A percentile compares a stretch with the other conserved stretches of the same genome.
Conservation (phyloP, 1,284 basidiomycete genomes). For the Malassezia globosa region DNA sequence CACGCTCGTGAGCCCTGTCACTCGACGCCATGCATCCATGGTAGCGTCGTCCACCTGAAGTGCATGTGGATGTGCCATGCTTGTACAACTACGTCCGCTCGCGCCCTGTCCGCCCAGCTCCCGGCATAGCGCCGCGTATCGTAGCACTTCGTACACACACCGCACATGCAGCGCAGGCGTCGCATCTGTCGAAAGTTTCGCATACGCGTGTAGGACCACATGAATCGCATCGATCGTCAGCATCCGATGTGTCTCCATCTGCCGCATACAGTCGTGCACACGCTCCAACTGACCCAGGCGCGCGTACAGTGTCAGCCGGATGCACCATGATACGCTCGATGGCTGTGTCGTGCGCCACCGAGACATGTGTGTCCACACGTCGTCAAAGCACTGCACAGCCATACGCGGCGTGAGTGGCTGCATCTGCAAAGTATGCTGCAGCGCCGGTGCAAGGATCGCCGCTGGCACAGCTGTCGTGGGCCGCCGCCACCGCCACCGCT, state of each 20-base stretch:
- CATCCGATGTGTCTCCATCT: background rate
- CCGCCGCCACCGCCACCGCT: background rate
- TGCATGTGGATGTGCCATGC: background rate
- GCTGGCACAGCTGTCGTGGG: background rate
- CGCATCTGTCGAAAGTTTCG: background rate
- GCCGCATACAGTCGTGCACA: background rate
- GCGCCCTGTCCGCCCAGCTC: no score
- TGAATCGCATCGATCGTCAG: slow-evolving; percentile 5
- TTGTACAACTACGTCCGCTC: no score
- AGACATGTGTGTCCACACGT: background rate
- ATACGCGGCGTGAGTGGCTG: background rate
- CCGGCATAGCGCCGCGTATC: background rate
- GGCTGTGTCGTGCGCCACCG: background rate
- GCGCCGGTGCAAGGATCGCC: background rate
- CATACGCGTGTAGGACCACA: slow-evolving; percentile 4
- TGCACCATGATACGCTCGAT: slow-evolving; percentile 8
- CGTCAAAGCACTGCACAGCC: background rate
- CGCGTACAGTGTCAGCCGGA: slow-evolving; percentile 4
- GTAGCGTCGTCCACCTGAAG: background rate
- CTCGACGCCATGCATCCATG: background rate
- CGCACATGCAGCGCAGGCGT: background rate
- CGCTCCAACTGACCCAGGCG: background rate
- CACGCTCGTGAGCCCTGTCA: slow-evolving; percentile 2
- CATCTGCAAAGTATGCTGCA: background rate
- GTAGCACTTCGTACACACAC: slow-evolving; percentile 10